Evolutionary conservation across 257 asterid species (phyloP), one percentile per base, ranked within the genome.

Genomic region (Dorcoceras hygrometricum): DNA sequence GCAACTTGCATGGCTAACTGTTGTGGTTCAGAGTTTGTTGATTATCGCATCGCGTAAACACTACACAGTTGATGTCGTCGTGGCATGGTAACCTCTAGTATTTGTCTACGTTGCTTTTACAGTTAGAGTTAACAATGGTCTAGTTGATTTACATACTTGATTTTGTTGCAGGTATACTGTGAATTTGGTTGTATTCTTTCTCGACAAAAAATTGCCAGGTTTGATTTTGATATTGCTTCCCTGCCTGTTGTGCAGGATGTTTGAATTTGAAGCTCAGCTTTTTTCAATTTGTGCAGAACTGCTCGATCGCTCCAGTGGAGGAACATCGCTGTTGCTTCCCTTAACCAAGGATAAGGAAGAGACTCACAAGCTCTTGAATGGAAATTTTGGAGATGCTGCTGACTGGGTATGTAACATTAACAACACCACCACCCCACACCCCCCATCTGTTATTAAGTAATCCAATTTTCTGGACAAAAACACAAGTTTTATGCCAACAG

Each of bases 291-390:
- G 3, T 73, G 74, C 79, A 92, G 99, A 94, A 78, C 70, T 94
- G 55, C 95, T 93, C 6, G 98, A 94, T 72, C 96, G 99, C 11
- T 62, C 92, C 6, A 75, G 58, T 60, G 84, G 87, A 27, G 62
- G 80, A 28, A 79, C 84, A 18, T 61, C 87, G 7, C 63, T 77
- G 61, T 81, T 94, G 83, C 84, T 90, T 54, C 99, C 99, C 2
- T n/a, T 90, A 70, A 83, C 82, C 73, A 88, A 83, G 83, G 98
- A 86, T 59, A 77, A 64, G 76, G 96, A 88, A 71, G 98, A 94
- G 83, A 88, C 79, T 71, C 91, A 82, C 79, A 94, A 82, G 71
- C 87, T 87, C 62, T 65, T 88, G 50, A 94, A 90, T 63, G 97
- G 97, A 55, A 88, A 87, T 75, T 77, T 87, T 6, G 85, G 79